A percentile compares a stretch with the other conserved stretches of the same genome.
Conservation (phyloP, 164 flowering plant species). For the Kingdonia uniflora region DNA sequence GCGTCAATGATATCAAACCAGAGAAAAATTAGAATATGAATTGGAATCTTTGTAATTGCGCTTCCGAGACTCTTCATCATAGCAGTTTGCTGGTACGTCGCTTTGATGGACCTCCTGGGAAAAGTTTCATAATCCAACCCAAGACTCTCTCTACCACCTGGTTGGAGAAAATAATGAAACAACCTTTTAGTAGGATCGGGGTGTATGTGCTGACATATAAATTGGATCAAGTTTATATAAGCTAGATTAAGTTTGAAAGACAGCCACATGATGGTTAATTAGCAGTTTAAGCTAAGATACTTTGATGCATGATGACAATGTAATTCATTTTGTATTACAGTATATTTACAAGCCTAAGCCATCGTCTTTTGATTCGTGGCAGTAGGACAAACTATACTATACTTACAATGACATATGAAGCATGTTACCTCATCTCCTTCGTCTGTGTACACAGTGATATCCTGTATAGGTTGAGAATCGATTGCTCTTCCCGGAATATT, state of each 20-base stretch:
- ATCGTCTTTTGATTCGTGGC: too few relatives aligned
- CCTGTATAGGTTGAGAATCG: constrained; percentile 30
- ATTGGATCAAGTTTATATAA: too few relatives aligned
- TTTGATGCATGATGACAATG: too few relatives aligned
- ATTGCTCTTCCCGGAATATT: constrained; percentile 28
- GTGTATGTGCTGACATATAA: too few relatives aligned
- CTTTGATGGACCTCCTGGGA: constrained; percentile 88
- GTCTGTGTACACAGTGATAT: constrained; percentile 48
- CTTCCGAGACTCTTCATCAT: constrained; percentile 16
- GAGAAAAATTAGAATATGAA: not conserved
- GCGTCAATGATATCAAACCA: constrained; percentile 5
- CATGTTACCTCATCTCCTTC: constrained; percentile 94
- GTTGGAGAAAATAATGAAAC: not conserved
- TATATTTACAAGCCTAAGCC: too few relatives aligned
- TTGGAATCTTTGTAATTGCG: not conserved
- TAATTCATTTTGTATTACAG: too few relatives aligned
- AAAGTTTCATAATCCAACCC: constrained; percentile 98
- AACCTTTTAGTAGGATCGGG: too few relatives aligned
- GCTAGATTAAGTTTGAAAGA: too few relatives aligned
- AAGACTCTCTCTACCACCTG: constrained; percentile 96
- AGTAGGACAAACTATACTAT: too few relatives aligned
- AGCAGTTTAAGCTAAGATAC: too few relatives aligned
- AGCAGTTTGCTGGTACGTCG: constrained; percentile 75
- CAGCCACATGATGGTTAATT: too few relatives aligned
- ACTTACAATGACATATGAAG: too few relatives aligned